phyloP scores from a whole-genome alignment of 495 filamentous ascomycete genomes.

The Aspergillus wentii region DNA sequence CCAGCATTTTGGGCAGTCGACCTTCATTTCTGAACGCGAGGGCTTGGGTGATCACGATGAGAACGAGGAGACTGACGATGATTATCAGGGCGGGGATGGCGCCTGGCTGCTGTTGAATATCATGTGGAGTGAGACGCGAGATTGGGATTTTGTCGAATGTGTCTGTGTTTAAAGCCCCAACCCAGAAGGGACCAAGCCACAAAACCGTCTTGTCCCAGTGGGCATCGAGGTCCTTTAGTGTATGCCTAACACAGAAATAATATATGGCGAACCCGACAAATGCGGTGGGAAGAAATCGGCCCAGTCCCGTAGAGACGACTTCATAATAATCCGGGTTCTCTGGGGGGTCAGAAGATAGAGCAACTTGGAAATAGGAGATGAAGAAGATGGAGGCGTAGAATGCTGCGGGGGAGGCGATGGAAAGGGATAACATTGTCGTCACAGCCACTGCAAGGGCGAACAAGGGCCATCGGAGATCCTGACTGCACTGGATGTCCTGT shows the following conservation, averaged over 20 bases:
- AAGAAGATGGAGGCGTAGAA: conserved; percentile 65
- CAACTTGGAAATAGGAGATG: conserved; percentile 70
- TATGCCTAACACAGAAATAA: conserved; percentile 48
- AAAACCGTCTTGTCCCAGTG: conserved; percentile 70
- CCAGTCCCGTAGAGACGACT: conserved; percentile 59
- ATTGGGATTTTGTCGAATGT: conserved; percentile 76
- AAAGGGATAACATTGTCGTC: conserved; percentile 59
- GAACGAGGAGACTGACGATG: conserved; percentile 51
- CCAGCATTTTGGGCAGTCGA: conserved; percentile 55
- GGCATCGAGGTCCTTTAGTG: conserved; percentile 52
- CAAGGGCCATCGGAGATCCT: conserved; percentile 64
- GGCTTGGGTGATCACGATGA: conserved; percentile 54
- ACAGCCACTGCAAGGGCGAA: conserved; percentile 60
- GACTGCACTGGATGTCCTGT: conserved; percentile 38
- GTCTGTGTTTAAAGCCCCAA: conserved; percentile 70
- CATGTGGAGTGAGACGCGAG: conserved; percentile 65
- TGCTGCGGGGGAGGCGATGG: conserved; percentile 56
- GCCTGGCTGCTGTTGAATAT: conserved; percentile 70
- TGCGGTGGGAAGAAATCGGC: conserved; percentile 68
- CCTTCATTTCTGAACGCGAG: conserved; percentile 65
- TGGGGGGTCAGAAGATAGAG: conserved; percentile 68
- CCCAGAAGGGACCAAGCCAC: conserved; percentile 73
- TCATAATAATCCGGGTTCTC: conserved; percentile 38
- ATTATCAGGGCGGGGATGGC: conserved; percentile 61
- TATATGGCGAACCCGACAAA: conserved; percentile 69